Conservation (phyloP, 805 yeast genomes). For the Lipomyces starkeyi region DNA sequence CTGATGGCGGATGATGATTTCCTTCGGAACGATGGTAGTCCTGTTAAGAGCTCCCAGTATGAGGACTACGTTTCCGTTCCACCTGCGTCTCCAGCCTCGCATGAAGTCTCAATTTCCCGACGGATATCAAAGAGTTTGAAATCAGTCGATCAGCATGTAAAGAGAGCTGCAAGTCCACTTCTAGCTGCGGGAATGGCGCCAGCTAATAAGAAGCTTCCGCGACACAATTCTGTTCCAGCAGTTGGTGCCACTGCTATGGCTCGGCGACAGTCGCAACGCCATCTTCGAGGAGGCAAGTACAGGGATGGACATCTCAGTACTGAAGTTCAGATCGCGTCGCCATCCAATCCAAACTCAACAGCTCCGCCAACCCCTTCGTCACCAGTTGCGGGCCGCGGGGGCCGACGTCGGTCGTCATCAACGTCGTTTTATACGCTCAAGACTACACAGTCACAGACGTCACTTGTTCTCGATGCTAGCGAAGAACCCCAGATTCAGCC, state of each 20-base stretch:
- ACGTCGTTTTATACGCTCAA: slow-evolving; percentile 26
- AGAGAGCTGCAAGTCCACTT: slow-evolving; percentile 4
- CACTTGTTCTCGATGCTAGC: slow-evolving; percentile 32
- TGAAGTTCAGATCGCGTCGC: neutral
- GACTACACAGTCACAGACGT: slow-evolving; percentile 35
- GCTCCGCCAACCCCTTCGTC: slow-evolving; percentile 10
- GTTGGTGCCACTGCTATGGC: neutral
- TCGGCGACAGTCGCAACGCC: slow-evolving; percentile 10
- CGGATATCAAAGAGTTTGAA: slow-evolving; percentile 27
- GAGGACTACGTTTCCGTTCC: slow-evolving; percentile 23
- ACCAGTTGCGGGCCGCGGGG: neutral
- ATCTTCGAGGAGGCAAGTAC: slow-evolving; percentile 5
- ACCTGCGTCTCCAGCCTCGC: slow-evolving; percentile 22
- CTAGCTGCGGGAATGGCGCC: neutral
- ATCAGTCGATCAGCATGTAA: slow-evolving; percentile 11
- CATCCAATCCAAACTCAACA: slow-evolving; percentile 2
- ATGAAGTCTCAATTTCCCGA: slow-evolving; percentile 23
- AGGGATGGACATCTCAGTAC: slow-evolving; percentile 1
- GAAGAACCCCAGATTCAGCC: slow-evolving; percentile 36
- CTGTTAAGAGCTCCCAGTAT: slow-evolving; percentile 18
- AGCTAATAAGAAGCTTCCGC: slow-evolving; percentile 3
- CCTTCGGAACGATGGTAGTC: slow-evolving; percentile 1
- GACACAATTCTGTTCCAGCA: slow-evolving; percentile 24
- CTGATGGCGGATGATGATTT: neutral
- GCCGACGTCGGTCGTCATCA: slow-evolving; percentile 23